Evolutionary conservation across 257 asterid genomes (phyloP).

Genomic region (Anisodus tanguticus): DNA sequence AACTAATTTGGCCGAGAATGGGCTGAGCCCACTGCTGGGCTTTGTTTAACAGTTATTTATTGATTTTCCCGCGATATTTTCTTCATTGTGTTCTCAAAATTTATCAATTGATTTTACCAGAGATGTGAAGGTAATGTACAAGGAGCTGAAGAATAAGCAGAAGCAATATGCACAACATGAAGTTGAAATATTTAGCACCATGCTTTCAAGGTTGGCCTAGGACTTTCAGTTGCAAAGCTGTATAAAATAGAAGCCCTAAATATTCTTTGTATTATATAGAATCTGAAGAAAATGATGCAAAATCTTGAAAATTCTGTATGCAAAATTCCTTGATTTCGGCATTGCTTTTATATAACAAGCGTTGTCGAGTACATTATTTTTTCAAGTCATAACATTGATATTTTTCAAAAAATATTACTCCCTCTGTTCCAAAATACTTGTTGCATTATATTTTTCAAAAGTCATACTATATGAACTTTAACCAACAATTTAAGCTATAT

Average conservation of each 20-base stretch:
- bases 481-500: no score
- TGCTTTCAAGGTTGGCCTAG: slow-evolving; percentile 50
- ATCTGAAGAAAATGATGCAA: neutral
- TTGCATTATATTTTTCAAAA: no score
- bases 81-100: slow-evolving; percentile 13
- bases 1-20: no score
- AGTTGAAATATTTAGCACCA: slow-evolving; percentile 51
- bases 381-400: neutral
- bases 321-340: neutral
- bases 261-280: no score
- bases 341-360: neutral
- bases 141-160: slow-evolving; percentile 53
- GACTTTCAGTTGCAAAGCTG: neutral
- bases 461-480: no score
- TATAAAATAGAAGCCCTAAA: neutral
- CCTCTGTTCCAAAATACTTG: no score
- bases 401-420: neutral
- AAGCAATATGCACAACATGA: slow-evolving; percentile 52
- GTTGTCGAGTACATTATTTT: neutral
- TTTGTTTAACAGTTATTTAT: neutral
- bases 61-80: neutral
- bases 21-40: no score
- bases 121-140: slow-evolving; percentile 52
- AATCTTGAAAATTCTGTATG: neutral
- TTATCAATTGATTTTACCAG: slow-evolving; percentile 33